Evolutionary conservation across 345 rosid species (phyloP).

Genomic region (Aquilaria sinensis): DNA sequence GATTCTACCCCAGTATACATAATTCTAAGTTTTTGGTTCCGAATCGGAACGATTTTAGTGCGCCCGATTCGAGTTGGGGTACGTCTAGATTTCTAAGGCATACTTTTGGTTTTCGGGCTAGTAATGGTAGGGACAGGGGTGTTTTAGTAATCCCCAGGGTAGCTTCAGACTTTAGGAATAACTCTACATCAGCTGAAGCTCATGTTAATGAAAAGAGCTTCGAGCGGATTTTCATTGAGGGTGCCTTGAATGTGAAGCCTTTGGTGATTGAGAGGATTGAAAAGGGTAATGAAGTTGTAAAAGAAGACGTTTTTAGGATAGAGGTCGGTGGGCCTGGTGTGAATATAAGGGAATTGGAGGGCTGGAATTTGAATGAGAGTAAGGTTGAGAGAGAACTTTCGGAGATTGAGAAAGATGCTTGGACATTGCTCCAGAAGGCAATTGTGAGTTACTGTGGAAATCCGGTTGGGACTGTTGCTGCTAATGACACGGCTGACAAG

Average conservation of each 20-base stretch:
- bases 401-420: slow-evolving; percentile 70
- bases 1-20: slow-evolving; percentile 21
- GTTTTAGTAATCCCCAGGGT: slow-evolving; percentile 67
- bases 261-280: slow-evolving; percentile 43
- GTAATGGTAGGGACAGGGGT: slow-evolving; percentile 45
- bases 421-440: slow-evolving; percentile 73
- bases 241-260: slow-evolving; percentile 61
- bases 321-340: slow-evolving; percentile 27
- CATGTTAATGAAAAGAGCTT: slow-evolving; percentile 65
- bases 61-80: slow-evolving; percentile 45
- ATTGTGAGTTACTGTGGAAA: slow-evolving; percentile 71
- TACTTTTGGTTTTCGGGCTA: slow-evolving; percentile 15
- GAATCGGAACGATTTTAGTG: slow-evolving; percentile 54
- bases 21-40: slow-evolving; percentile 20
- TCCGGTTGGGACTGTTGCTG: slow-evolving; percentile 89
- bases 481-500: slow-evolving; percentile 62
- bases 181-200: slow-evolving; percentile 50
- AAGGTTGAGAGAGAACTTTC: slow-evolving; percentile 44
- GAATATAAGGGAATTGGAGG: slow-evolving; percentile 28
- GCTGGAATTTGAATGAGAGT: slow-evolving; percentile 29
- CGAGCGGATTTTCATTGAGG: slow-evolving; percentile 65
- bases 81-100: slow-evolving; percentile 19
- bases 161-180: slow-evolving; percentile 66
- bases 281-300: slow-evolving; percentile 17
- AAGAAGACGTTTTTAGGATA: slow-evolving; percentile 35